These are phyloP conservation scores for Murraya koenigii DNA, from an alignment of 345 rosid species.

Conservation along the genomic window DNA sequence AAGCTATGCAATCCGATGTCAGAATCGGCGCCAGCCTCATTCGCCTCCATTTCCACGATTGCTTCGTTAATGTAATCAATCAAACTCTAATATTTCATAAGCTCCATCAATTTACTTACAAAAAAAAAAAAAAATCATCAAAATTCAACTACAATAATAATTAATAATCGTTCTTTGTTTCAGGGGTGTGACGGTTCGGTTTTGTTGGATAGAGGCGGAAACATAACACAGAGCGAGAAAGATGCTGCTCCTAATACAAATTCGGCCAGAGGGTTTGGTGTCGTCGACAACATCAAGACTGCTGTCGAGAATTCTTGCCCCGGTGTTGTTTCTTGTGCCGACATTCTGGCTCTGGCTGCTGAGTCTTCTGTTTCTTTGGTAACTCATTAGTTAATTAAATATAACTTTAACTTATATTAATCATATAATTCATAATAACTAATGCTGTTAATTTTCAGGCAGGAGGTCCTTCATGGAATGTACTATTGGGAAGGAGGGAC, in stretches of 20 bases:
- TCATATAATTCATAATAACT: neutral
- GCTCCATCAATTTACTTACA: neutral
- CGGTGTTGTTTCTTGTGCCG: conserved; percentile 75
- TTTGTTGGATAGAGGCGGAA: conserved; percentile 48
- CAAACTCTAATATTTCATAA: neutral
- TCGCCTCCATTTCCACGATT: conserved; percentile 87
- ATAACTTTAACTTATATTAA: no score
- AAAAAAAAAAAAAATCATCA: no score
- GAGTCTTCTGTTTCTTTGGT: conserved; percentile 64
- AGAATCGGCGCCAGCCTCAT: conserved; percentile 73
- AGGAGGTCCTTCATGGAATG: conserved; percentile 80
- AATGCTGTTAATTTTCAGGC: conserved; percentile 33
- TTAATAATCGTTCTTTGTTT: neutral
- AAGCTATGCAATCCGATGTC: conserved; percentile 54
- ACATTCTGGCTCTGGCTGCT: conserved; percentile 64
- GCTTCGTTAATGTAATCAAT: conserved; percentile 60
- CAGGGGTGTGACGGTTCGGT: conserved; percentile 80
- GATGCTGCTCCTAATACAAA: conserved; percentile 44
- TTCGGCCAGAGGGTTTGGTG: conserved; percentile 59
- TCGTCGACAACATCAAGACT: conserved; percentile 65
- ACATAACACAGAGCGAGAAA: conserved; percentile 56
- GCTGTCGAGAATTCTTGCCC: conserved; percentile 66
- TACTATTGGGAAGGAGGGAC: conserved; percentile 67
- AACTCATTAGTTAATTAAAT: neutral
- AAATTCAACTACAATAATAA: neutral